Base-by-base conservation (phyloP, 129 eudicot genomes). In the Pulicaria dysenterica region DNA sequence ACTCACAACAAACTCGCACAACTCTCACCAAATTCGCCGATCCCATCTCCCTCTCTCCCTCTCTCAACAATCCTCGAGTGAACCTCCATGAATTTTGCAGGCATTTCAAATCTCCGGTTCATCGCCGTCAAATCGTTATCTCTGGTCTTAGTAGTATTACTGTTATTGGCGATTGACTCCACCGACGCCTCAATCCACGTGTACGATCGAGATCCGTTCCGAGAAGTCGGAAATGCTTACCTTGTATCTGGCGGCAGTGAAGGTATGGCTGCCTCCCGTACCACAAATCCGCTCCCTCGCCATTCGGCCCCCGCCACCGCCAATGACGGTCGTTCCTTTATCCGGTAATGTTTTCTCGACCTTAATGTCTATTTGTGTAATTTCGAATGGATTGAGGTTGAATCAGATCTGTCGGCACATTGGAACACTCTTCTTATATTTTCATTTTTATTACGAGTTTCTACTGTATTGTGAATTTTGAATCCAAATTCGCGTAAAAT, bases 231-330 rank as follows among this genome's bases (percentile, higher is more conserved):
- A 8, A 95, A 82, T 80, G 89, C 99, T 5, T 88, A 74, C 78
- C 97, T 95, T 31, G 83, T 90, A 75, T 87, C 99, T 81, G 99
- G 97, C 62, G 99, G 97, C 51, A 95, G 99, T 66, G 99, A 95
- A 81, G 99, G 99, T 73, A 67, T 95, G 76, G 80, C 79, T 58
- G 90, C 96, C 15, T 64, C 89, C 59, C 88, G 79, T 16, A 34
- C 51, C 73, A 1, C 76, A 11, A 69, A 51, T 72, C 73, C 86
- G 19, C 70, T 67, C 50, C 73, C 83, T 19, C 81, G 34, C 12
- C 78, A 71, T 70, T 42, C 83, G 2, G 13, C 75, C 49, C 77
- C 62, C 10, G 19, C 60, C 56, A 62, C 72, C 55, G 65, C 74
- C 65, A 76, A 74, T 63, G 88, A 93, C 60, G 95, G 95, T 59